Evolutionary conservation across 805 yeast species (phyloP).

Genomic region (Myxozyma melibiosi): DNA sequence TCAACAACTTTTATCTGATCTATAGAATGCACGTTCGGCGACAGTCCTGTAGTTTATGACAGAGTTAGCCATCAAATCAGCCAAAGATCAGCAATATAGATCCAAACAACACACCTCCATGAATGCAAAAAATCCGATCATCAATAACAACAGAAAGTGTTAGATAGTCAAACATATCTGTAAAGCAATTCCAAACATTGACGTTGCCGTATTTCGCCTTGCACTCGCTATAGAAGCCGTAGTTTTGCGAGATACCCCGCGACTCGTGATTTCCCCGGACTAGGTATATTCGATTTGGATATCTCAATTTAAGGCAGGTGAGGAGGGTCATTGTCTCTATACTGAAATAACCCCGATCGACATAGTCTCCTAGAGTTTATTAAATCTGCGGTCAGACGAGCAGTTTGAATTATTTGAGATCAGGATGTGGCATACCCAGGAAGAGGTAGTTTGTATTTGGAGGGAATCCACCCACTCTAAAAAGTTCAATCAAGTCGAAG

Average conservation of each 20-base stretch:
- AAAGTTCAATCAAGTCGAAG: constrained; percentile 89
- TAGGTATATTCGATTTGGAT: constrained; percentile 79
- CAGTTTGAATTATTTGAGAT: background rate
- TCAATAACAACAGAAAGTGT: constrained; percentile 89
- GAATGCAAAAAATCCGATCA: constrained; percentile 88
- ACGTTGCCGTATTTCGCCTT: constrained; percentile 80
- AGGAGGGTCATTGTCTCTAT: constrained; percentile 88
- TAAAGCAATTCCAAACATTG: constrained; percentile 83
- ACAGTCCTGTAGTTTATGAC: constrained; percentile 50
- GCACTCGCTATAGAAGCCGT: constrained; percentile 96
- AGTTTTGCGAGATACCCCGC: constrained; percentile 93
- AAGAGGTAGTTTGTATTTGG: constrained; percentile 93
- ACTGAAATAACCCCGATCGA: constrained; percentile 91
- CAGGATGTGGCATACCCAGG: constrained; percentile 47
- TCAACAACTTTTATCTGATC: constrained; percentile 91
- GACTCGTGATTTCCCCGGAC: constrained; percentile 97
- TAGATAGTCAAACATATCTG: constrained; percentile 89
- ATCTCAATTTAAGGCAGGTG: constrained; percentile 79
- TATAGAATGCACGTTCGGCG: constrained; percentile 91
- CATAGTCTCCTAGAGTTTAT: constrained; percentile 68
- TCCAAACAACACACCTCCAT: constrained; percentile 67
- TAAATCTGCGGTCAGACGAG: too few relatives aligned
- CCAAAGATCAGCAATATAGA: background rate
- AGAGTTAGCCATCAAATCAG: background rate
- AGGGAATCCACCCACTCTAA: constrained; percentile 88